These are phyloP conservation scores for Chlamydomonas reinhardtii DNA, from an alignment of 163 green algal species.

Conservation along the genomic window DNA sequence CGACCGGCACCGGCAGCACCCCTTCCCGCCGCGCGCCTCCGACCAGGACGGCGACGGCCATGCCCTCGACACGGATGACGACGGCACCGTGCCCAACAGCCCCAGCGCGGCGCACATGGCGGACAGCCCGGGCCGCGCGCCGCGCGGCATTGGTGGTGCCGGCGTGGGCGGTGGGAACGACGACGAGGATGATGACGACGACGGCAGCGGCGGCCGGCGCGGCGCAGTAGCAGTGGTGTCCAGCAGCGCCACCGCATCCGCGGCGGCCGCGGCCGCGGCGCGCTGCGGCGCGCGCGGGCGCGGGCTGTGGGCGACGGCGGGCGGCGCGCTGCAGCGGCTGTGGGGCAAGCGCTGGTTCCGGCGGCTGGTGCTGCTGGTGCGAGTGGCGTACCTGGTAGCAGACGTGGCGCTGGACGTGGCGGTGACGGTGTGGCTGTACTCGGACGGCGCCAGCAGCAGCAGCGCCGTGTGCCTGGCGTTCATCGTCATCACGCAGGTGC, in stretches of 20 bases:
- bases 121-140: no score
- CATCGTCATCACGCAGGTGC: slow-evolving; percentile 43
- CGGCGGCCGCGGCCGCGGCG: no score
- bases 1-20: neutral
- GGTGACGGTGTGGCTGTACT: slow-evolving; percentile 49
- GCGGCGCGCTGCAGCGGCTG: neutral
- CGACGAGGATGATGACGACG: no score
- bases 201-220: no score
- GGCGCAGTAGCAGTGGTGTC: no score
- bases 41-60: neutral
- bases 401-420: slow-evolving; percentile 53
- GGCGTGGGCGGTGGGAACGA: no score
- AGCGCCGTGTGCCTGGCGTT: slow-evolving; percentile 52
- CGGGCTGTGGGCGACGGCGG: neutral
- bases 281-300: neutral
- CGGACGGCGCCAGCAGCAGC: slow-evolving; percentile 13
- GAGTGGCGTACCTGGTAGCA: slow-evolving; percentile 38
- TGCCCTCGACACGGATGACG: no score
- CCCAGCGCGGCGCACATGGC: no score
- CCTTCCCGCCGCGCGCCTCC: neutral
- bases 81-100: no score
- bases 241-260: no score
- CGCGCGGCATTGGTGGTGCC: no score
- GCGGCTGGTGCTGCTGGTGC: slow-evolving; percentile 35
- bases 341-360: slow-evolving; percentile 30